Evolutionary conservation across 768 basidiomycete genomes (phyloP), one percentile per base, ranked within the genome.

Genomic region (Epithele typhae): DNA sequence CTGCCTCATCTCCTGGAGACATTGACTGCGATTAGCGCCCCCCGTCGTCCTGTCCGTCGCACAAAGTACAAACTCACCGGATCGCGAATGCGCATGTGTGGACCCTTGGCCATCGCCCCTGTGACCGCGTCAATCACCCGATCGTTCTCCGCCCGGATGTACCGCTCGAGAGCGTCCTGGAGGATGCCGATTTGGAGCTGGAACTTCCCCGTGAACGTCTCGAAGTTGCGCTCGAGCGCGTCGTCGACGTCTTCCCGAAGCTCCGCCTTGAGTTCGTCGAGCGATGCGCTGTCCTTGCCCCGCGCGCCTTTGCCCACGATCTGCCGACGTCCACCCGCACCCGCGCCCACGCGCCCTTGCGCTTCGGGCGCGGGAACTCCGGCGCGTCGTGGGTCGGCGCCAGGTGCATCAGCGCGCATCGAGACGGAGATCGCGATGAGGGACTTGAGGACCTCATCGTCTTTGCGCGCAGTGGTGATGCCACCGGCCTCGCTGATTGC

Each of bases 31-130:
- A n/a, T n/a, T n/a, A n/a, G n/a, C n/a, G 14, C 27, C 14, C 27
- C 27, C 27, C 27, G 15, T 17, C 32, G 19, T 43, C 10, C 12
- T 8, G n/a, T 5, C 4, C 18, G 25, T 2, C 5, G 40, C 25
- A 11, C 43, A 1, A 12, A 39, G 25, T 5, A 14, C 21, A 34
- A 48, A 66, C 27, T 30, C 27, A 66, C 65, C 25, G 57, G 57
- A 51, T 79, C 71, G 1, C 57, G 49, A 19, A 77, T 73, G 23
- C 64, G 59, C 42, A 74, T 73, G 44, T 77, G 75, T 12, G 73
- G 67, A 0, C 75, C 76, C 5, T 70, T 15, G 10, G 6, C 25
- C 15, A 41, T 30, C 5, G 25, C 40, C 15, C 30, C 63, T 2
- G 62, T 49, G 0, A 77, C 52, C 2, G 65, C 62, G 8, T 48